These are phyloP conservation scores for Sporothrix schenckii DNA, from an alignment of 2,329 filamentous ascomycete genomes.

Conservation along the genomic window DNA sequence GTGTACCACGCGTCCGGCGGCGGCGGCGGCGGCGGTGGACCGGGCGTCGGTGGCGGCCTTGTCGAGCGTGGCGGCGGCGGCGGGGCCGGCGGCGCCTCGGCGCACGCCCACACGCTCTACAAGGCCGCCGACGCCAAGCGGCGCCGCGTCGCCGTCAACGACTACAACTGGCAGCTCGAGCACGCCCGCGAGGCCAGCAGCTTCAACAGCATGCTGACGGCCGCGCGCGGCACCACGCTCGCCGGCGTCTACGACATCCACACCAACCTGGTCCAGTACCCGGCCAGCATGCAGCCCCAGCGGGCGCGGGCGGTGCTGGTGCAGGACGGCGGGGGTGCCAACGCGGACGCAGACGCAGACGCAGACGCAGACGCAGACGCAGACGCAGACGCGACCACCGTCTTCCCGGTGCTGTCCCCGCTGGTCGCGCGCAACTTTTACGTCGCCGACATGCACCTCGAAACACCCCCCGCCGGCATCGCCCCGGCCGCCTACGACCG, in stretches of 20 bases:
- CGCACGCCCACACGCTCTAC: slow-evolving; percentile 56
- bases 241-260: slow-evolving; percentile 88
- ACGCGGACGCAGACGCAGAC: slow-evolving; percentile 46
- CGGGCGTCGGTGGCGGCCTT: slow-evolving; percentile 41
- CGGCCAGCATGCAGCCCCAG: slow-evolving; percentile 84
- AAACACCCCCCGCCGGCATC: slow-evolving; percentile 54
- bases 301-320: slow-evolving; percentile 81
- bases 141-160: slow-evolving; percentile 83
- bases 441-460: slow-evolving; percentile 58
- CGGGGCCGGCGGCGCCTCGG: too few relatives aligned
- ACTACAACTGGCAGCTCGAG: slow-evolving; percentile 95
- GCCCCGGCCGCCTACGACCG: slow-evolving; percentile 51
- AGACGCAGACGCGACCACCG: slow-evolving; percentile 40
- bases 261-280: slow-evolving; percentile 89
- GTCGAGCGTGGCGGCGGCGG: slow-evolving; percentile 47
- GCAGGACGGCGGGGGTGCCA: too few relatives aligned
- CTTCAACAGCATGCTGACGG: slow-evolving; percentile 77
- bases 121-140: slow-evolving; percentile 72
- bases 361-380: slow-evolving; percentile 43
- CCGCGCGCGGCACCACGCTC: slow-evolving; percentile 68
- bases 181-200: slow-evolving; percentile 85
- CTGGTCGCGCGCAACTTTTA: slow-evolving; percentile 60
- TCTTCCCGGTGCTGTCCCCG: slow-evolving; percentile 54
- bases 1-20: slow-evolving; percentile 86
- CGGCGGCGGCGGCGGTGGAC: slow-evolving; percentile 72